Evolutionary conservation across 2,329 filamentous ascomycete species (phyloP).

Genomic region (Cryphonectria radicalis): DNA sequence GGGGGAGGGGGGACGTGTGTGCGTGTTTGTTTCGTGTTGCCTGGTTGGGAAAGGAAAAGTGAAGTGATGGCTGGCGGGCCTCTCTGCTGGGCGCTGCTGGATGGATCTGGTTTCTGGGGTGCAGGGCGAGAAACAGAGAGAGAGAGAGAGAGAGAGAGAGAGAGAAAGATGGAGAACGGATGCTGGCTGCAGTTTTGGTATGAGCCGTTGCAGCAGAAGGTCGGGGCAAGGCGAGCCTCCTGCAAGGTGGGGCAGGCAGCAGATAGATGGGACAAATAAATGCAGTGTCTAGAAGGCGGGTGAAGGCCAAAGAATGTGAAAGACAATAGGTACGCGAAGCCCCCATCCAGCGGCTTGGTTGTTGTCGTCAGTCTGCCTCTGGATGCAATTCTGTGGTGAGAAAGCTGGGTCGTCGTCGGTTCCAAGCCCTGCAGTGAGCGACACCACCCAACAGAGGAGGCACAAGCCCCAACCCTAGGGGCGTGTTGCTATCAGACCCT

Average conservation of each 20-base stretch:
- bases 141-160: not conserved
- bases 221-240: not conserved
- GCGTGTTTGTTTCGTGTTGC: not conserved
- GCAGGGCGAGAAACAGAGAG: not conserved
- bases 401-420: not conserved
- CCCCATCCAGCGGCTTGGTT: not conserved
- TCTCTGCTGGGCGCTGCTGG: constrained; percentile 5
- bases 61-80: constrained; percentile 18
- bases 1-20: not conserved
- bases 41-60: constrained; percentile 16
- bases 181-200: not conserved
- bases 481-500: not conserved
- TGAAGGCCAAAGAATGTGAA: too few relatives aligned
- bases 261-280: not conserved
- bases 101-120: constrained; percentile 16
- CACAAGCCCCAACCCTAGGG: not conserved
- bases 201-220: not conserved
- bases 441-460: not conserved
- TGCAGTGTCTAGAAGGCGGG: not conserved
- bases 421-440: not conserved
- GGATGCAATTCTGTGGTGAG: constrained; percentile 2
- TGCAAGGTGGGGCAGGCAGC: not conserved
- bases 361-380: not conserved
- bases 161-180: not conserved
- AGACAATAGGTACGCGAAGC: not conserved